Evolutionary conservation across 2,329 filamentous ascomycete species (phyloP).

Genomic region (Aphanocladium album): DNA sequence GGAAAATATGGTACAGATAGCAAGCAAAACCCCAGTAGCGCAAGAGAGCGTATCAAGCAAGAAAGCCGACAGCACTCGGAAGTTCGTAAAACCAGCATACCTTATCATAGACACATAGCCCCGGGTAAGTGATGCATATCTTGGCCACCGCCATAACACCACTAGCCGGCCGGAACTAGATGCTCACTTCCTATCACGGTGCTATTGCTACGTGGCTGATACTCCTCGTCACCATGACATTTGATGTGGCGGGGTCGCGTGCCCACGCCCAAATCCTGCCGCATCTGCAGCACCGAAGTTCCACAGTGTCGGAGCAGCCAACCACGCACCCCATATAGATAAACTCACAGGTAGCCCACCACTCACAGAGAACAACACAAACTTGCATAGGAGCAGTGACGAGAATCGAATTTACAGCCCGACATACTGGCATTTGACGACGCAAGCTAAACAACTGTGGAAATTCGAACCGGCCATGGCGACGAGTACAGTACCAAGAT

Average conservation of each 20-base stretch:
- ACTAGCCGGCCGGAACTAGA: neutral
- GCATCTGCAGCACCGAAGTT: neutral
- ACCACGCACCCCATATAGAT: neutral
- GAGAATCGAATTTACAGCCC: neutral
- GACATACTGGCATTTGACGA: neutral
- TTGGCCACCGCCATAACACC: neutral
- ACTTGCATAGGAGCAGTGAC: neutral
- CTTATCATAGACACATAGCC: neutral
- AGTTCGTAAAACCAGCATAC: no score
- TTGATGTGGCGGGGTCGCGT: slow-evolving; percentile 10
- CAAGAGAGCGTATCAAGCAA: no score
- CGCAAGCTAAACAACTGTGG: neutral
- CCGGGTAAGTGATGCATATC: neutral
- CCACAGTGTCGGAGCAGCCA: neutral
- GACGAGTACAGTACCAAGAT: slow-evolving; percentile 23
- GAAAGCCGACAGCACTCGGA: no score
- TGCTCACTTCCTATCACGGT: slow-evolving; percentile 6
- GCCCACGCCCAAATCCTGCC: slow-evolving; percentile 1
- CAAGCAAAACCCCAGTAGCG: no score
- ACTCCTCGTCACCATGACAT: neutral
- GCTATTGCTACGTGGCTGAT: neutral
- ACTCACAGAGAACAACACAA: neutral
- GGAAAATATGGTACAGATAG: no score
- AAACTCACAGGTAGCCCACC: neutral
- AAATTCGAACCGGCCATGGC: slow-evolving; percentile 13